Base-by-base conservation (phyloP, 2,329 filamentous ascomycete genomes). In the Zymoseptoria passerinii region DNA sequence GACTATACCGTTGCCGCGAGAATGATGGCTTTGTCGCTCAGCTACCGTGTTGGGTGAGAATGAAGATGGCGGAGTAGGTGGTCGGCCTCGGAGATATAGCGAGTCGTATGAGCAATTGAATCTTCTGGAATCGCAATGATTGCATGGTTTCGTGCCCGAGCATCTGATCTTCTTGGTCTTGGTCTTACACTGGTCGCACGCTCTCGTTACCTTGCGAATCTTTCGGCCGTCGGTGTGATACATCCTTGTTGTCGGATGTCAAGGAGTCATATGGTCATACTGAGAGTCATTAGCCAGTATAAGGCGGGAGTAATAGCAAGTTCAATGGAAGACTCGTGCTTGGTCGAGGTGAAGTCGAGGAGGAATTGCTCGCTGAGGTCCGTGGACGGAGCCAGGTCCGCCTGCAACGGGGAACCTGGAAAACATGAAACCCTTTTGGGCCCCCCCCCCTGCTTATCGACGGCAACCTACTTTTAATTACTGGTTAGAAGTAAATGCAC, bases 121-220 rank as follows among this genome's bases (percentile, higher is more conserved):
- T 44, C 35, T 44, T 44, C 35, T 44, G 35, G 35, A n/a, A 23
- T 56, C 59, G 60, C 72, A 75, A 1, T 68, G 60, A 2, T 64
- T 62, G 57, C 73, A 75, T 2, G 73, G 73, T n/a, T 70, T 66
- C 16, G 61, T 69, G 2, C 73, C 73, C n/a, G 65, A 69, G 60
- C 73, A 75, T 50, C 68, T 67, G 35, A 70, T 69, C 61, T 75
- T 74, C 57, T 71, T 72, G 44, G 53, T 48, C 58, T 56, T 53
- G 51, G 53, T 48, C 58, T 56, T 53, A 27, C 51, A 53, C 35
- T 35, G 20, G 16, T 53, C 51, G n/a, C 51, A 53, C 9, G 51
- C 51, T 53, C 28, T 28, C 23, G 23, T 10, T n/a, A 53, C 35
- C 28, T 53, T 53, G 18, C 51, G 20, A n/a, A 53, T 35, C 35